These are phyloP conservation scores for Tricholoma flavovirens DNA, from an alignment of 768 basidiomycete genomes.

Conservation along the genomic window DNA sequence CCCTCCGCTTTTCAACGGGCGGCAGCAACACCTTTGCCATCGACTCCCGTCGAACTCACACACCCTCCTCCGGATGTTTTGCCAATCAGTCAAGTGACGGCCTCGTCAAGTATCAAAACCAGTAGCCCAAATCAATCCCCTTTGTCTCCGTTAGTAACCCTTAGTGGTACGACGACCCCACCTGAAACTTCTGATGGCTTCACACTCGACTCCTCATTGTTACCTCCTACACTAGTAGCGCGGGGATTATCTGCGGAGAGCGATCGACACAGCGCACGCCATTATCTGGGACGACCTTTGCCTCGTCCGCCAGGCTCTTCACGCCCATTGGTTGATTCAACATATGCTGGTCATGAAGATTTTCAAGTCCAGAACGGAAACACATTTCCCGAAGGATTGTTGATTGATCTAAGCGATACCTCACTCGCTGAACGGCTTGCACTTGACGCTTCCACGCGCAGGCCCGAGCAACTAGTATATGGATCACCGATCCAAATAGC, in stretches of 20 bases:
- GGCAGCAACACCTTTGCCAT: slow-evolving; percentile 32
- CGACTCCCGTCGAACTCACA: slow-evolving; percentile 26
- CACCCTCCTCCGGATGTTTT: background rate
- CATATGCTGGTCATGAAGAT: slow-evolving; percentile 26
- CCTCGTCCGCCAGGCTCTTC: slow-evolving; percentile 35
- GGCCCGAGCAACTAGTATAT: background rate
- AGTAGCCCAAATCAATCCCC: background rate
- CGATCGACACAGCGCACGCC: slow-evolving; percentile 27
- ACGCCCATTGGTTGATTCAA: slow-evolving; percentile 28
- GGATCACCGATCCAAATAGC: slow-evolving; percentile 1
- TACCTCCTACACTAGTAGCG: background rate
- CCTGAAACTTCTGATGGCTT: background rate
- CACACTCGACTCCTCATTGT: slow-evolving; percentile 6
- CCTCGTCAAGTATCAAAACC: background rate
- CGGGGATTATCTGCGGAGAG: slow-evolving; percentile 14
- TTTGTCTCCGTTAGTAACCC: background rate
- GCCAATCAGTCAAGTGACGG: background rate
- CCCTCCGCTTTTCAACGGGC: slow-evolving; percentile 27
- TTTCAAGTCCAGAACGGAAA: slow-evolving; percentile 8
- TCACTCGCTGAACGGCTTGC: background rate
- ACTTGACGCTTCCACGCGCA: background rate
- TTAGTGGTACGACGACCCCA: background rate
- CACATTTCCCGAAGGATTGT: slow-evolving; percentile 41
- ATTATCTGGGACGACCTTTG: slow-evolving; percentile 54
- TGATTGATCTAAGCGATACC: slow-evolving; percentile 51